phyloP scores from a whole-genome alignment of 345 rosid genomes.

The Lenwebbia sp. region DNA sequence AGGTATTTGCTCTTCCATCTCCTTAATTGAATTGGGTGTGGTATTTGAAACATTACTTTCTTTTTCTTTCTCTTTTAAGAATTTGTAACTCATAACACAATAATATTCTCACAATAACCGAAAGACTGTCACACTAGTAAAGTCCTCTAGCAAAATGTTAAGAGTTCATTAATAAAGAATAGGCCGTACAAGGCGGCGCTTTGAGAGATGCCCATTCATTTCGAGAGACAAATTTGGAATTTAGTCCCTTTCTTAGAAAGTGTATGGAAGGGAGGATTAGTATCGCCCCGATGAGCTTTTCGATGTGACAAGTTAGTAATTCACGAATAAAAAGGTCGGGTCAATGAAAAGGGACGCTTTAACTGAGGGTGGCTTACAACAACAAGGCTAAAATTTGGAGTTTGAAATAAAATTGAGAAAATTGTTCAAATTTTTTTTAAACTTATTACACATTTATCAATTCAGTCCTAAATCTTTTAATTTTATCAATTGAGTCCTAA shows the following conservation, averaged over 20 bases:
- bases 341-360: background rate
- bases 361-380: background rate
- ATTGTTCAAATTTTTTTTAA: too few relatives aligned
- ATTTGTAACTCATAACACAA: too few relatives aligned
- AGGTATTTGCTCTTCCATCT: too few relatives aligned
- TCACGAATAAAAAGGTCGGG: background rate
- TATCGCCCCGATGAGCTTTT: background rate
- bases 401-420: background rate
- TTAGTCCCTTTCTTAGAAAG: background rate
- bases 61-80: too few relatives aligned
- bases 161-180: background rate
- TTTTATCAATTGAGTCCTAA: too few relatives aligned
- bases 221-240: background rate
- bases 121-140: too few relatives aligned
- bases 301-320: background rate
- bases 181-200: background rate
- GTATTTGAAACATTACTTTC: too few relatives aligned
- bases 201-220: background rate
- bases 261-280: background rate
- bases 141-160: background rate
- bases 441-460: too few relatives aligned
- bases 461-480: too few relatives aligned
- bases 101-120: too few relatives aligned
- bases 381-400: background rate
- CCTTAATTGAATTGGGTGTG: too few relatives aligned